Evolutionary conservation across 306 rosid genomes (phyloP).

Genomic region (Glycine latifolia): DNA sequence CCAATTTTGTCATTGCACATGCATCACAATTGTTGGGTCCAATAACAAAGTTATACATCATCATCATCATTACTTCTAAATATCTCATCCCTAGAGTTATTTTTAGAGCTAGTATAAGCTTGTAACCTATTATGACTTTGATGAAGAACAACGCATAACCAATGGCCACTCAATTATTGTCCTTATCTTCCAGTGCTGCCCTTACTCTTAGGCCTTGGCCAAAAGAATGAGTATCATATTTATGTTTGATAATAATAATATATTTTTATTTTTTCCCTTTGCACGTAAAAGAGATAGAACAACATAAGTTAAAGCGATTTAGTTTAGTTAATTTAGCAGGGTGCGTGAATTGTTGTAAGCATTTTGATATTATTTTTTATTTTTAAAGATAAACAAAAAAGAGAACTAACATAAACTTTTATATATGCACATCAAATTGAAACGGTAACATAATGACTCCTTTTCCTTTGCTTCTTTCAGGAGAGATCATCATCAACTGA

Average conservation of each 20-base stretch:
- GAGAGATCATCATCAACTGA: slow-evolving; percentile 60
- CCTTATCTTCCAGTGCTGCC: slow-evolving; percentile 11
- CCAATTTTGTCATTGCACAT: slow-evolving; percentile 64
- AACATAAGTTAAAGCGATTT: too few relatives aligned
- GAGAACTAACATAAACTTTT: too few relatives aligned
- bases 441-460: background rate
- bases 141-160: slow-evolving; percentile 21
- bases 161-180: slow-evolving; percentile 9
- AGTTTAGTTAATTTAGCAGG: too few relatives aligned
- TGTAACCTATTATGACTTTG: slow-evolving; percentile 39
- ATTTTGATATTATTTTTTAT: too few relatives aligned
- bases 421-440: background rate
- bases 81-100: slow-evolving; percentile 45
- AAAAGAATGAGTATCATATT: slow-evolving; percentile 17
- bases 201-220: slow-evolving; percentile 1
- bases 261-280: too few relatives aligned
- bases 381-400: too few relatives aligned
- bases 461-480: slow-evolving; percentile 44
- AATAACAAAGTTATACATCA: slow-evolving; percentile 49
- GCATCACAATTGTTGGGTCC: slow-evolving; percentile 62
- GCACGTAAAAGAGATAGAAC: too few relatives aligned
- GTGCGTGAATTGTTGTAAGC: too few relatives aligned
- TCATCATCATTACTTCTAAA: slow-evolving; percentile 48
- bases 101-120: slow-evolving; percentile 40
- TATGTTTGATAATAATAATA: background rate